These are phyloP conservation scores for Kickxella alabastrina DNA, from an alignment of 192 early-diverging fungal species.

Conservation along the genomic window DNA sequence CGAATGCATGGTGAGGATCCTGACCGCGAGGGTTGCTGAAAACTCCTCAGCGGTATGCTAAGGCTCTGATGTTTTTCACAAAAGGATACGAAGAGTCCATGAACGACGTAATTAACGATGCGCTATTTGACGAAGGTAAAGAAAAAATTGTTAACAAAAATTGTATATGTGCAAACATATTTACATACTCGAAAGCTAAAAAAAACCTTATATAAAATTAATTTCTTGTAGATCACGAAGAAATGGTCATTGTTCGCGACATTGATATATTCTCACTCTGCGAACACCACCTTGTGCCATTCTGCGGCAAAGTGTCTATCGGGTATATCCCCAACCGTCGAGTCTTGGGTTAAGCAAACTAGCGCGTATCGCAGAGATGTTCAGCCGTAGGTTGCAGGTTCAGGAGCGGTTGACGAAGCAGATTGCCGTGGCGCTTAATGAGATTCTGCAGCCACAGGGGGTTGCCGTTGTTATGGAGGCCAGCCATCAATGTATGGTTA, in stretches of 20 bases:
- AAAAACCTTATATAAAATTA: neutral
- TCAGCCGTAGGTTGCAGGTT: slow-evolving; percentile 89
- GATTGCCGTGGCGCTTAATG: slow-evolving; percentile 84
- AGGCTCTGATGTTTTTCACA: slow-evolving; percentile 96
- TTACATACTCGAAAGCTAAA: neutral
- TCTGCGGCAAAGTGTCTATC: slow-evolving; percentile 95
- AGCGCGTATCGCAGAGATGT: slow-evolving; percentile 98
- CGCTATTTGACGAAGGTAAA: slow-evolving; percentile 92
- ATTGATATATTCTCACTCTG: slow-evolving; percentile 96
- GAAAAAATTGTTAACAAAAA: too few species aligned
- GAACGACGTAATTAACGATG: slow-evolving; percentile 86
- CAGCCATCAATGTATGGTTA: slow-evolving; percentile 95
- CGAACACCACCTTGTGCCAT: slow-evolving; percentile 99
- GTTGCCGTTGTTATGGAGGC: slow-evolving; percentile 98
- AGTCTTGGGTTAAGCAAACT: slow-evolving; percentile 96
- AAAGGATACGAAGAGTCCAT: slow-evolving; percentile 97
- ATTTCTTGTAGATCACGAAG: slow-evolving; percentile 77
- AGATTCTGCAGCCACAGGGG: slow-evolving; percentile 90
- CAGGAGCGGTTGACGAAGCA: slow-evolving; percentile 99
- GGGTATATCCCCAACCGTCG: slow-evolving; percentile 95
- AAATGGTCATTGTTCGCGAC: slow-evolving; percentile 99
- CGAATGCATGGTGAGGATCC: slow-evolving; percentile 95
- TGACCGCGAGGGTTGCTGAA: slow-evolving; percentile 90
- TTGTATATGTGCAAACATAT: too few species aligned
- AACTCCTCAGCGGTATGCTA: slow-evolving; percentile 95